phyloP scores from a whole-genome alignment of 306 rosid genomes.

The Pyrus communis region DNA sequence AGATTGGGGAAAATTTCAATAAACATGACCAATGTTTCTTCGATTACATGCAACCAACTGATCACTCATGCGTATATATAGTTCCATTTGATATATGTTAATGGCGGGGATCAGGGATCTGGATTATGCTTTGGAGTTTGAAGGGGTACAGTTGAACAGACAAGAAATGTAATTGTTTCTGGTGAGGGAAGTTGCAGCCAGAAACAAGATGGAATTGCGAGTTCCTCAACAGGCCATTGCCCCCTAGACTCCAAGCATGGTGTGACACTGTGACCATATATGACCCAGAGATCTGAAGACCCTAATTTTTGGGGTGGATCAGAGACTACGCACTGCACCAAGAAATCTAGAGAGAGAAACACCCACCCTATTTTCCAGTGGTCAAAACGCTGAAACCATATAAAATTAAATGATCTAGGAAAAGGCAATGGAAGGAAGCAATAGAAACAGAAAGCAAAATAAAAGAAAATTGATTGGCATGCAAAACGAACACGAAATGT shows the following conservation, averaged over 20 bases:
- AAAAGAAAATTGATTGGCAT: conserved; percentile 12
- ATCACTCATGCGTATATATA: background rate
- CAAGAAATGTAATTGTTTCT: background rate
- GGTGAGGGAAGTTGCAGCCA: background rate
- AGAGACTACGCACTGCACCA: background rate
- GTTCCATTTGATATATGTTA: background rate
- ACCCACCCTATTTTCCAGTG: background rate
- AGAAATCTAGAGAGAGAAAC: conserved; percentile 1
- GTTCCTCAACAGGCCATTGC: conserved; percentile 17
- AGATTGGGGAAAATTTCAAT: too few species aligned
- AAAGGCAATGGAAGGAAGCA: background rate
- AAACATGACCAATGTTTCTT: background rate
- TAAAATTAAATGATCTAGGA: background rate
- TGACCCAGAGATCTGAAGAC: conserved; percentile 32
- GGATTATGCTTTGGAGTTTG: background rate
- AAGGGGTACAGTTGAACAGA: background rate
- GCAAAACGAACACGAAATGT: conserved; percentile 44
- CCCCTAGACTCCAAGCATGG: conserved; percentile 41
- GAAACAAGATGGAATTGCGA: conserved; percentile 12
- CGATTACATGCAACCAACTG: background rate
- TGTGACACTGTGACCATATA: conserved; percentile 30
- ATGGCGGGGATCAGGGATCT: background rate
- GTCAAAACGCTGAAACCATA: background rate
- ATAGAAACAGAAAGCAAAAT: background rate
- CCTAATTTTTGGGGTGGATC: background rate